Conservation (phyloP, 352 stramenopile species). For the Globisporangium apiculatum region DNA sequence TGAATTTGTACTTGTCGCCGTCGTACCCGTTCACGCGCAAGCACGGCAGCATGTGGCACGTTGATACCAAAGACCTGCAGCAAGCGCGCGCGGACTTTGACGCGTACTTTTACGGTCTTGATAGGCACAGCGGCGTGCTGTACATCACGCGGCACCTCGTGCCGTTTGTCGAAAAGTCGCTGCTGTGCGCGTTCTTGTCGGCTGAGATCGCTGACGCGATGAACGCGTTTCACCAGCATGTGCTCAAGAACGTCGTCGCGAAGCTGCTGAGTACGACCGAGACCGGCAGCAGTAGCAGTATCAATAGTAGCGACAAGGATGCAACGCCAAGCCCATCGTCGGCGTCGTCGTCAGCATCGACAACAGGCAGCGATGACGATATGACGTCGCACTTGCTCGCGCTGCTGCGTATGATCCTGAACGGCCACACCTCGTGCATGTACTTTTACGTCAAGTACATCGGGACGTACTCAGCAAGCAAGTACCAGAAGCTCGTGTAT, state of each 20-base stretch:
- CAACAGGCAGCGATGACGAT: slow-evolving; percentile 5
- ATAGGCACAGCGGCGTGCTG: slow-evolving; percentile 24
- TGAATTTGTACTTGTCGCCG: slow-evolving; percentile 70
- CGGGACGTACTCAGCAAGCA: slow-evolving; percentile 44
- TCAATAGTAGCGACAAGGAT: too few species aligned
- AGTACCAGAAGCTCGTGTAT: slow-evolving; percentile 65
- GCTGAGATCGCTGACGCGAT: slow-evolving; percentile 72
- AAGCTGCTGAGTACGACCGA: slow-evolving; percentile 45
- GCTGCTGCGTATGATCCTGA: slow-evolving; percentile 70
- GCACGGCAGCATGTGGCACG: slow-evolving; percentile 60
- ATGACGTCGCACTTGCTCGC: slow-evolving; percentile 46
- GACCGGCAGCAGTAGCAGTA: not conserved
- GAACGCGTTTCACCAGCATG: slow-evolving; percentile 72
- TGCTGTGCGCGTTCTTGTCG: slow-evolving; percentile 59
- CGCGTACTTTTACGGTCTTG: slow-evolving; percentile 53
- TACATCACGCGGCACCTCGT: slow-evolving; percentile 54
- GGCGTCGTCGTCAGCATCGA: not conserved
- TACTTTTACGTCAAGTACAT: slow-evolving; percentile 85
- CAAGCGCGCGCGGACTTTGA: slow-evolving; percentile 64
- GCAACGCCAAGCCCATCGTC: not conserved
- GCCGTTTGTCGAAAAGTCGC: slow-evolving; percentile 67
- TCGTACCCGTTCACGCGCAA: slow-evolving; percentile 74
- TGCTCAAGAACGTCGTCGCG: slow-evolving; percentile 69
- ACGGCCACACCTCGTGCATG: slow-evolving; percentile 67
- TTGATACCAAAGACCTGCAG: slow-evolving; percentile 57